A percentile compares a stretch with the other conserved stretches of the same genome.
Evolutionary conservation across 2,329 filamentous ascomycete genomes (phyloP).

Genomic region (Aspergillaceae sp.): DNA sequence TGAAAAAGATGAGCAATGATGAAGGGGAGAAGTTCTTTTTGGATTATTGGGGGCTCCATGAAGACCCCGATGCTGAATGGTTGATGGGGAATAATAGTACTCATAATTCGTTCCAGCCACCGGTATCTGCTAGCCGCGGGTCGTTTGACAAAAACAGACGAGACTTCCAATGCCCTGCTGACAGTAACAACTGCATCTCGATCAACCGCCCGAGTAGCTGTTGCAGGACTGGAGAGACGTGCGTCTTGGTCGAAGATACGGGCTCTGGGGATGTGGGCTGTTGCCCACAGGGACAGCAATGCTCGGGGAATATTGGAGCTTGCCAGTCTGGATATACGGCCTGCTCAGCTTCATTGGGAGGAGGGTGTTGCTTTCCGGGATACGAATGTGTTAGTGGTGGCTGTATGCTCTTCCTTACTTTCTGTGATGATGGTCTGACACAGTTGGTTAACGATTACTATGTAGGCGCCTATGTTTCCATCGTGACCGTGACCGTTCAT

Average conservation of each 20-base stretch:
- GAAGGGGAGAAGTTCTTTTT: constrained; percentile 42
- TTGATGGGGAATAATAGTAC: not conserved
- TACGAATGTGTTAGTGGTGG: constrained; percentile 50
- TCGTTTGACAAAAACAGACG: constrained; percentile 13
- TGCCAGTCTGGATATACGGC: constrained; percentile 47
- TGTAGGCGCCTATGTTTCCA: constrained; percentile 26
- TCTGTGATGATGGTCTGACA: not conserved
- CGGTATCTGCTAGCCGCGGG: too few relatives aligned
- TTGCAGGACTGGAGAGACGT: constrained; percentile 46
- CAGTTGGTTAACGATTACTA: constrained; percentile 1
- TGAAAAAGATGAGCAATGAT: constrained; percentile 39
- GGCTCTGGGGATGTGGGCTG: constrained; percentile 52
- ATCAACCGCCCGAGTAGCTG: constrained; percentile 52
- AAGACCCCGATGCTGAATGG: constrained; percentile 7
- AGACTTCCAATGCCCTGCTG: constrained; percentile 50
- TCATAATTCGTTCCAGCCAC: too few relatives aligned
- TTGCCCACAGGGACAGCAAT: constrained; percentile 47
- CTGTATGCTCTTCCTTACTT: constrained; percentile 35
- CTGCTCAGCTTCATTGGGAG: constrained; percentile 47
- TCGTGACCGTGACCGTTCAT: constrained; percentile 27
- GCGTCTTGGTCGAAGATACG: constrained; percentile 45
- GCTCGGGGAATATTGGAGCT: constrained; percentile 42
- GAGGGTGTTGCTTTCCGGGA: constrained; percentile 55
- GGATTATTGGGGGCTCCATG: constrained; percentile 36
- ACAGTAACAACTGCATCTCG: constrained; percentile 45